Evolutionary conservation across 2,329 filamentous ascomycete species (phyloP).

Genomic region (Monosporascus sp.): DNA sequence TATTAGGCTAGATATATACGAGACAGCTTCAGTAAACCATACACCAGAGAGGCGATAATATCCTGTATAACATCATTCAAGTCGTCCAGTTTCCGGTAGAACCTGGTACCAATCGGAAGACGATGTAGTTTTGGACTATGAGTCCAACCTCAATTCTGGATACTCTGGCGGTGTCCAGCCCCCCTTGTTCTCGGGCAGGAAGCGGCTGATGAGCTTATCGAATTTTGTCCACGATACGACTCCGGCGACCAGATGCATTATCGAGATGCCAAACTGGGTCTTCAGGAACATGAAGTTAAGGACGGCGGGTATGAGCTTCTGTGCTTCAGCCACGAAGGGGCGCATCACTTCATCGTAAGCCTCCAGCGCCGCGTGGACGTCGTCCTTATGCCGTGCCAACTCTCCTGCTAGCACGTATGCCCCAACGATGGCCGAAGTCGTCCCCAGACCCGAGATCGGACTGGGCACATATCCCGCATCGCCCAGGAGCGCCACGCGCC

Average conservation of each 20-base stretch:
- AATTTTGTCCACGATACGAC: conserved; percentile 19
- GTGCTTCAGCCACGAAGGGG: conserved; percentile 39
- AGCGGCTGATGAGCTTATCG: conserved; percentile 10
- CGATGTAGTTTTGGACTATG: neutral
- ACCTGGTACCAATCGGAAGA: too few relatives aligned
- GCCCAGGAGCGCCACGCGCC: conserved; percentile 46
- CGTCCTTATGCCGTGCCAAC: conserved; percentile 27
- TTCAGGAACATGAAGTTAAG: conserved; percentile 16
- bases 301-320: conserved; percentile 23
- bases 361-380: conserved; percentile 30
- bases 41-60: too few relatives aligned
- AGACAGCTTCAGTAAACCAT: too few relatives aligned
- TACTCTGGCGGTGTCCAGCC: conserved; percentile 21
- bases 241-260: conserved; percentile 14
- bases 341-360: conserved; percentile 40
- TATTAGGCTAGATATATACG: too few relatives aligned
- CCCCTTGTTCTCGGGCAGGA: conserved; percentile 17
- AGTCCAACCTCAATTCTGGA: conserved; percentile 17
- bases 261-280: conserved; percentile 14
- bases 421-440: conserved; percentile 41
- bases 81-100: too few relatives aligned
- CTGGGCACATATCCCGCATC: conserved; percentile 50
- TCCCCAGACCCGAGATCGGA: conserved; percentile 47
- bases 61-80: too few relatives aligned
- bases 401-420: conserved; percentile 56